phyloP scores from a whole-genome alignment of 1,284 basidiomycete genomes.

The Leccinum huronense region DNA sequence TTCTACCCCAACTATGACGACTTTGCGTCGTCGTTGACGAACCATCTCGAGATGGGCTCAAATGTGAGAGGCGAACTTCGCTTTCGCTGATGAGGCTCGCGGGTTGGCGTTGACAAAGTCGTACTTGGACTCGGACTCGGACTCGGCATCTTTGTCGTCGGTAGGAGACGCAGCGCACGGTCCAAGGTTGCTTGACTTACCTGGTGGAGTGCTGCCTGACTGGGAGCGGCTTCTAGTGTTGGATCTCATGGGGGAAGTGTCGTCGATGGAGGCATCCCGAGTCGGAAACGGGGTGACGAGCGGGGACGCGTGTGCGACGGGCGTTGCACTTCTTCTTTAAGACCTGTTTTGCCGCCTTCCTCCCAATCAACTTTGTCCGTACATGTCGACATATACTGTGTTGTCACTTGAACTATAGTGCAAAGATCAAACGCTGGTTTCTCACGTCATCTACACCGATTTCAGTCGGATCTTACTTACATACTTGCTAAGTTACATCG shows the following conservation, averaged over 20 bases:
- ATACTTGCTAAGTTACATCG: too few species aligned
- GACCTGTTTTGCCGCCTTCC: constrained; percentile 38
- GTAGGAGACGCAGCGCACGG: constrained; percentile 7
- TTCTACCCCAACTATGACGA: constrained; percentile 78
- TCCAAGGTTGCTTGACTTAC: constrained; percentile 55
- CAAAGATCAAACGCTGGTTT: too few species aligned
- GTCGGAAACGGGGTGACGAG: constrained; percentile 42
- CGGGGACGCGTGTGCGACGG: constrained; percentile 28
- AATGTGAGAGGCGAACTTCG: constrained; percentile 63
- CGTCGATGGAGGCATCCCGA: constrained; percentile 40
- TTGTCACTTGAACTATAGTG: neutral
- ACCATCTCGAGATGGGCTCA: constrained; percentile 78
- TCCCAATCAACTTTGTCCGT: constrained; percentile 12
- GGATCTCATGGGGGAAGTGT: constrained; percentile 63
- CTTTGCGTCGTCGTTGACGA: constrained; percentile 75
- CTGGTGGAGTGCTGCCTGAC: constrained; percentile 50
- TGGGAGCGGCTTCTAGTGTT: constrained; percentile 60
- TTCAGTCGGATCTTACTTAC: too few species aligned
- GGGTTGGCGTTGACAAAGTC: constrained; percentile 14
- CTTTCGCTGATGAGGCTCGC: constrained; percentile 65
- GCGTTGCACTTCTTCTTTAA: constrained; percentile 19
- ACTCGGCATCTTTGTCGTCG: neutral
- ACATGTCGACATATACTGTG: neutral
- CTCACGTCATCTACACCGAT: too few species aligned
- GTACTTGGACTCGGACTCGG: too few species aligned